Base-by-base conservation (phyloP, 768 basidiomycete species). In the Coprinopsis strossmayeri region DNA sequence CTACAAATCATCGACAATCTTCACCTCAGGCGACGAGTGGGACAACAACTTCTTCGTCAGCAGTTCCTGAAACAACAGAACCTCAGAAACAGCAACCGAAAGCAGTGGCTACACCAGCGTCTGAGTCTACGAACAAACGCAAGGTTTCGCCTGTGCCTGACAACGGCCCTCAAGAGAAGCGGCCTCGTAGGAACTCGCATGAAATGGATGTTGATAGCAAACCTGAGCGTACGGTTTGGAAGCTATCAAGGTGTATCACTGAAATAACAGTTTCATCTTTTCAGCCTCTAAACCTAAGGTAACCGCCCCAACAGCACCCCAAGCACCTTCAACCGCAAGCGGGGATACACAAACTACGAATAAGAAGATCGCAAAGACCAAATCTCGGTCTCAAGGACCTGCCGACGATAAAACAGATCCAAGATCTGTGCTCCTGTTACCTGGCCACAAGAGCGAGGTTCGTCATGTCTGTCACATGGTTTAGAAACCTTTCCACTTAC, bases 401-500 rank as follows among this genome's bases (percentile, higher is more conserved):
- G 61, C 60, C 13, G 76, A 77, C 48, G 64, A 70, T 21, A 63
- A 59, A 21, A 69, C 70, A 18, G 63, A 72, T 58, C 62, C 71
- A 5, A 59, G 63, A 30, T 65, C 69, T n/a, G 61, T 77, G 35
- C 70, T 75, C 46, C 58, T 79, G 34, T 64, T 82, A 25, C 61
- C 65, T 24, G 78, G 74, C n/a, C 87, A 90, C 55, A 73, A 74
- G 50, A 69, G 81, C 27, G 82, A 85, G 64, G 82, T 81, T 61
- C 32, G 53, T 26, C 15, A 13, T 34, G 27, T 24, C 9, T 24
- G 18, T 11, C 25, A 17, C 40, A 42, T 21, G 21, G 11, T 7
- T 23, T 42, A 7, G 40, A 38, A 5, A 11, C 17, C 17, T 11
- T 32, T 32, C 30, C 30, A 38, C 17, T 11, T 5, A 11, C 11